phyloP scores from a whole-genome alignment of 768 basidiomycete genomes.

The Tulasnella sp. region DNA sequence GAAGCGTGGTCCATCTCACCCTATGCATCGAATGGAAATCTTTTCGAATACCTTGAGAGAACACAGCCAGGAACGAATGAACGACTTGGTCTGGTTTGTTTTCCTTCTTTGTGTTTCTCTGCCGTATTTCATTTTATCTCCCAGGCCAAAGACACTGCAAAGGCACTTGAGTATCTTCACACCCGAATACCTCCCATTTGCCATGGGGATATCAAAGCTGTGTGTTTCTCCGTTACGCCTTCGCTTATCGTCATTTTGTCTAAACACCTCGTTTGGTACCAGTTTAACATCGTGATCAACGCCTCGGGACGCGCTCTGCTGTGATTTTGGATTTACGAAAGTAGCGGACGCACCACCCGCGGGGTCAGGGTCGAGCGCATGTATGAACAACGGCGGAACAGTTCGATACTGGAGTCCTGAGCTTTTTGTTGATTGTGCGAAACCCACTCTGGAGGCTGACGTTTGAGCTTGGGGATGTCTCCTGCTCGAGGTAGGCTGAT shows the following conservation, averaged over 20 bases:
- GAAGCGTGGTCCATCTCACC: too few species aligned
- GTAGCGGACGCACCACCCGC: constrained; percentile 6
- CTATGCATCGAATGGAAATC: too few species aligned
- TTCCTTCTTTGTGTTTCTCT: too few species aligned
- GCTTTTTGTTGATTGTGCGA: background rate
- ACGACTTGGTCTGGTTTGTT: too few species aligned
- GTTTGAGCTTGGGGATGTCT: constrained; percentile 11
- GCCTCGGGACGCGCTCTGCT: background rate
- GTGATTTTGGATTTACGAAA: constrained; percentile 14
- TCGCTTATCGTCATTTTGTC: background rate
- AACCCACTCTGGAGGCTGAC: background rate
- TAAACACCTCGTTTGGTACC: background rate
- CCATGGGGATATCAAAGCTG: background rate
- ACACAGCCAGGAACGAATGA: too few species aligned
- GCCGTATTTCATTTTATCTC: too few species aligned
- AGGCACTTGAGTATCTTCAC: background rate
- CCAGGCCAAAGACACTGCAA: background rate
- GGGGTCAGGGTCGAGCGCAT: background rate
- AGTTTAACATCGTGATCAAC: constrained; percentile 7
- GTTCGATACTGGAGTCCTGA: background rate
- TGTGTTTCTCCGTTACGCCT: background rate
- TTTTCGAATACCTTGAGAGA: too few species aligned
- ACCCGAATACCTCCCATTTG: background rate
- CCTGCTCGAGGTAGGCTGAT: background rate
- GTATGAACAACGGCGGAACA: background rate